phyloP scores from a whole-genome alignment of 345 rosid species.

The Nephelium lappaceum region DNA sequence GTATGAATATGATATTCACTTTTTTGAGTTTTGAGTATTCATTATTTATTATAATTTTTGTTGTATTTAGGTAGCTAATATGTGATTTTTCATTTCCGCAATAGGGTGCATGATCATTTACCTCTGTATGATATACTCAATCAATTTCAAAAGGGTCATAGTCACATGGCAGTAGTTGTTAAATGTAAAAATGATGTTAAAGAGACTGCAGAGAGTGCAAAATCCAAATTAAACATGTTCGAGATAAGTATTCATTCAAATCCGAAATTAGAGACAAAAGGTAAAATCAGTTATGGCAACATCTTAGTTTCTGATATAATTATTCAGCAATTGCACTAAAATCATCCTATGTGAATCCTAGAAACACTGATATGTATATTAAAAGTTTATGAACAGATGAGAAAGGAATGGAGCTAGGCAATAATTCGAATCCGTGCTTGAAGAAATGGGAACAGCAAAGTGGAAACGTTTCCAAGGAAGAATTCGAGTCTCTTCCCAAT shows the following conservation, averaged over 20 bases:
- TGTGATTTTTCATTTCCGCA: neutral
- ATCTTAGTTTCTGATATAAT: neutral
- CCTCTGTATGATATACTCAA: constrained; percentile 81
- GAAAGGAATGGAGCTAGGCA: neutral
- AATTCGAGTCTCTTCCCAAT: constrained; percentile 35
- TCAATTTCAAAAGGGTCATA: constrained; percentile 71
- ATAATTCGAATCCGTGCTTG: constrained; percentile 2
- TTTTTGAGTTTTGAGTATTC: neutral
- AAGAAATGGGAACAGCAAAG: constrained; percentile 27
- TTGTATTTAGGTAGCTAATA: neutral
- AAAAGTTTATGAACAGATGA: constrained; percentile 27
- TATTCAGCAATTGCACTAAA: constrained; percentile 32
- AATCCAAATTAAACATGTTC: constrained; percentile 11
- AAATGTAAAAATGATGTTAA: constrained; percentile 36
- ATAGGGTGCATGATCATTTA: constrained; percentile 57
- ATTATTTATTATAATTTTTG: neutral
- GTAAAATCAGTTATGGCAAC: constrained; percentile 17
- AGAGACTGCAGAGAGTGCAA: constrained; percentile 34
- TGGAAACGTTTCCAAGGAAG: constrained; percentile 19
- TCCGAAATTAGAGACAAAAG: constrained; percentile 17
- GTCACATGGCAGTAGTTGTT: constrained; percentile 84
- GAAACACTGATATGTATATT: constrained; percentile 4
- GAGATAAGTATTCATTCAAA: constrained; percentile 14
- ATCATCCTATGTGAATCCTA: constrained; percentile 28
- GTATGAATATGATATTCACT: constrained; percentile 29